Evolutionary conservation across 768 basidiomycete species (phyloP).

Genomic region (Cystobasidium ongulense): DNA sequence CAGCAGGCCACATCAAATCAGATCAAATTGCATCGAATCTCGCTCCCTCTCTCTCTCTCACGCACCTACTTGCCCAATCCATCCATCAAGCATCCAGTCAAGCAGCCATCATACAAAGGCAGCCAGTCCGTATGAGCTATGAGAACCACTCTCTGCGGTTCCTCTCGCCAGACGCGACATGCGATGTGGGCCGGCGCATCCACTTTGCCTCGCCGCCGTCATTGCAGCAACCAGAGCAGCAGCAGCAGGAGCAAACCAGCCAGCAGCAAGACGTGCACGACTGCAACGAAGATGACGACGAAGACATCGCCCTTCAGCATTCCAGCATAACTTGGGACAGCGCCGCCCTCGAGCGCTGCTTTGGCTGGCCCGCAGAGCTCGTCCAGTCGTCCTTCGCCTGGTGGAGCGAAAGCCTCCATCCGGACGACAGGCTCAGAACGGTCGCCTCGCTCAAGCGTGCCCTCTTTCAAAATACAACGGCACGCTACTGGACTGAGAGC

Average conservation of each 20-base stretch:
- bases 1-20: too few species aligned
- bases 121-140: background rate
- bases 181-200: background rate
- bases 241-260: background rate
- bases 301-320: too few species aligned
- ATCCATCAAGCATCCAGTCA: too few species aligned
- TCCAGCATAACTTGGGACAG: background rate
- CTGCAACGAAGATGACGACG: slow-evolving; percentile 3
- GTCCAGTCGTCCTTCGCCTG: background rate
- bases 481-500: slow-evolving; percentile 12
- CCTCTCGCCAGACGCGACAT: background rate
- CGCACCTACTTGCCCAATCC: too few species aligned
- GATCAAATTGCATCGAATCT: too few species aligned
- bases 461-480: background rate
- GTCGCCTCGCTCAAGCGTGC: background rate
- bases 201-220: background rate
- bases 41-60: too few species aligned
- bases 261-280: background rate
- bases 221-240: background rate
- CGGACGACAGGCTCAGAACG: slow-evolving; percentile 11
- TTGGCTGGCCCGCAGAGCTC: slow-evolving; percentile 8
- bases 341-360: background rate
- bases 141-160: background rate
- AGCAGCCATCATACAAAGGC: background rate
- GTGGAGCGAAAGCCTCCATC: slow-evolving; percentile 3